These are phyloP conservation scores for Blakeslea trispora DNA, from an alignment of 371 early-diverging fungal species.

Conservation along the genomic window DNA sequence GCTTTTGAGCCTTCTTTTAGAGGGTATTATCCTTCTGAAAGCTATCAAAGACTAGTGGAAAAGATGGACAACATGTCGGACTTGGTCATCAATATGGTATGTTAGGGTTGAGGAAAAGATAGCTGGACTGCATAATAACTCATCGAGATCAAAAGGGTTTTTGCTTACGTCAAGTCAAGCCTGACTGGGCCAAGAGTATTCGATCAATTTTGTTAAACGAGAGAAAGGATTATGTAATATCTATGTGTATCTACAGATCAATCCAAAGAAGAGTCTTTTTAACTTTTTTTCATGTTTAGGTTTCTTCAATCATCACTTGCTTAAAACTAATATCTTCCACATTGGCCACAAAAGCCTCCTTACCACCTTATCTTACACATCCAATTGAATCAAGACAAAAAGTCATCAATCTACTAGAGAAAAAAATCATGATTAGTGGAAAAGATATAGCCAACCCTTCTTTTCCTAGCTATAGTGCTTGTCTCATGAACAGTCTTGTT, in stretches of 20 bases:
- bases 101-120: no score
- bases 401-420: conserved; percentile 26
- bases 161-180: conserved; percentile 14
- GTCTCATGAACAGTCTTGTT: conserved; percentile 33
- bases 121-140: no score
- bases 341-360: conserved; percentile 36
- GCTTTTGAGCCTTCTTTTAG: conserved; percentile 45
- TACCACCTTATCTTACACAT: conserved; percentile 44
- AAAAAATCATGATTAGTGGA: conserved; percentile 23
- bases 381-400: conserved; percentile 34
- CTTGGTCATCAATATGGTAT: conserved; percentile 42
- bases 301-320: conserved; percentile 42
- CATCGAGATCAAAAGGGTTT: conserved; percentile 24
- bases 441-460: conserved; percentile 33
- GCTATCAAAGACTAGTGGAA: conserved; percentile 32
- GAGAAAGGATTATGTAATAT: conserved; percentile 48
- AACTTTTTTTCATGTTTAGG: conserved; percentile 20
- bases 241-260: no score
- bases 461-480: conserved; percentile 36
- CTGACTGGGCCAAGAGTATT: conserved; percentile 28
- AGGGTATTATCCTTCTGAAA: conserved; percentile 36
- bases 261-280: no score
- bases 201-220: conserved; percentile 28
- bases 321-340: conserved; percentile 45
- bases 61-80: conserved; percentile 48